Evolutionary conservation across 2,329 filamentous ascomycete genomes (phyloP), one percentile per base, ranked within the genome.

Genomic region (Myriosclerotinia scirpicola): DNA sequence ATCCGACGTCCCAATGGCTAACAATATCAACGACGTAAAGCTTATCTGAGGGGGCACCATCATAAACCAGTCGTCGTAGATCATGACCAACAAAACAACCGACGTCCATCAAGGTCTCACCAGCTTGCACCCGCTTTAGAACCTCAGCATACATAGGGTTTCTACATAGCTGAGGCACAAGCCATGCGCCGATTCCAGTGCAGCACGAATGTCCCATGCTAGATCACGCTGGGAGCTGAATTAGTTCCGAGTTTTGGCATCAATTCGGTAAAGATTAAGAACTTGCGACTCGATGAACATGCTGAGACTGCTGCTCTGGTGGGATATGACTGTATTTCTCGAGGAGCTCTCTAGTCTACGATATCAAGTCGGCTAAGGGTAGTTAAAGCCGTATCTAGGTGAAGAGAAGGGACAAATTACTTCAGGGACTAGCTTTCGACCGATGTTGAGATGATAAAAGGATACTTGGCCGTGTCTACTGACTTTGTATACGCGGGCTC

Each of bases 1-100:
- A 79, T 6, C 77, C 76, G 0, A 78, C 59, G 5, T 78, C 73
- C 48, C 76, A 71, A 65, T 76, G 75, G 8, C 72, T 26, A 75
- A 72, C 56, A 3, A 72, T 38, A 36, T 80, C 78, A 5, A 71
- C 66, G 22, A 75, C 78, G 44, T 74, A 77, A 42, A 75, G 69
- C 3, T 75, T 22, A 65, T 67, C 20, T 67, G 73, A 66, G 4
- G 77, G 76, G 0, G 73, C 76, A 5, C 78, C 78, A 53, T 79
- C 78, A 20, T 71, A 69, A 22, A 69, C 70, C n/a, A 80, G 71
- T 22, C 75, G 74, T 26, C 78, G 76, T 9, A 80, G 71, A 52
- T 80, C 77, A 67, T 79, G 77, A 0, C 76, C 77, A 46, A 80
- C 73, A 60, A 76, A 78, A 54, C 77, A 79, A 6, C 77, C 78